Evolutionary conservation across 176 grass and related monocot species (phyloP), one percentile per base, ranked within the genome.

Genomic region (Saccharum officinarum): DNA sequence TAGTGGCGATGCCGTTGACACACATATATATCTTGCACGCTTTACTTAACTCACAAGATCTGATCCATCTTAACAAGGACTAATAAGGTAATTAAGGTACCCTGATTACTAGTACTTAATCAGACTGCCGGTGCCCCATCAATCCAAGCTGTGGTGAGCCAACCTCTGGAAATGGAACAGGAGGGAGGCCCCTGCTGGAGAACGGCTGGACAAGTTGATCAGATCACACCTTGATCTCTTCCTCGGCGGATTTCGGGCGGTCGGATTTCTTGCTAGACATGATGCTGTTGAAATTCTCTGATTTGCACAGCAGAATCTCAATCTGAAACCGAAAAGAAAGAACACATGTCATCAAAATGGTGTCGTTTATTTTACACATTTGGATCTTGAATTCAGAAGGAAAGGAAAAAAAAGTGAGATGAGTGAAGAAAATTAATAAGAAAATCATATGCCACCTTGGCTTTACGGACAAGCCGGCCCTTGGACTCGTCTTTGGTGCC

Each of bases 401-500:
- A 42, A 55, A 20, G 22, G 6, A 4, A 4, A 1, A 10, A 11
- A 20, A 18, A 16, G n/a, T 30, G 14, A 74, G 12, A 72, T 30
- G 14, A 28, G 28, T 28, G 28, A 28, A 28, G 28, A 28, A 28
- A 28, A 28, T 28, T 28, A 28, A 1, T 28, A 28, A 28, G 28
- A 28, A 28, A 28, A 28, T 17, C 10, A 14, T 34, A 79, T 20
- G 30, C 41, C 71, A 92, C 96, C 91, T 98, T 95, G 76, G 96
- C 96, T 90, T 98, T 98, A 64, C 96, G 89, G 59, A 98, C 86
- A 6, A 95, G 87, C 22, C 88, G 86, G 18, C 96, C 96, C 85
- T 98, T 98, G 0, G 89, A 81, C 65, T 93, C 91, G 55, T 95
- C 89, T 71, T 89, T 95, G 63, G 92, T 94, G 83, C 91, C 96